A percentile compares a stretch with the other conserved stretches of the same genome.
These are phyloP conservation scores for Apiospora saccharicola DNA, from an alignment of 2,329 filamentous ascomycete species.

Conservation along the genomic window DNA sequence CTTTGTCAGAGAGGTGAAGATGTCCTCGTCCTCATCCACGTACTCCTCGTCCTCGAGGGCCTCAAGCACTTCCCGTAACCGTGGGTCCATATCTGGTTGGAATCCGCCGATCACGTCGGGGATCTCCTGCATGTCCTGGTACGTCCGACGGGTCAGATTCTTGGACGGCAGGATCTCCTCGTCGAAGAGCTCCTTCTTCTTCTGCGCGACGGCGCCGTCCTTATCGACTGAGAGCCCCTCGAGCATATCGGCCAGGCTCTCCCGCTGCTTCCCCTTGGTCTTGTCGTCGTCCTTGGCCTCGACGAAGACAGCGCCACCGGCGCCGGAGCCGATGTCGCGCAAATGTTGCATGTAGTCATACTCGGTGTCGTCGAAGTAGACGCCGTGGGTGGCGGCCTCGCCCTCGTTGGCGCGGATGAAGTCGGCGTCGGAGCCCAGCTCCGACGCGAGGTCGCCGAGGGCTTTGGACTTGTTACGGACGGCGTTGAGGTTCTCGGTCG, in stretches of 20 bases:
- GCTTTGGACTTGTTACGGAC: constrained; percentile 61
- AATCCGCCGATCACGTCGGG: constrained; percentile 93
- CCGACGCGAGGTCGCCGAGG: constrained; percentile 76
- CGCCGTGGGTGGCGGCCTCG: constrained; percentile 90
- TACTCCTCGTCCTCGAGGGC: constrained; percentile 95
- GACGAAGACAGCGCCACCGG: constrained; percentile 83
- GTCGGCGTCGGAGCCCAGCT: constrained; percentile 73
- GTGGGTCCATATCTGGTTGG: constrained; percentile 96
- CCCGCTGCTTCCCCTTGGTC: constrained; percentile 77
- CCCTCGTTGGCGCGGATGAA: constrained; percentile 87
- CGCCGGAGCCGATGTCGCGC: constrained; percentile 78
- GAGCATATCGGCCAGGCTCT: constrained; percentile 83
- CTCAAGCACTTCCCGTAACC: constrained; percentile 88
- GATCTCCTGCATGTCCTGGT: constrained; percentile 91
- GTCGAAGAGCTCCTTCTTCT: constrained; percentile 68
- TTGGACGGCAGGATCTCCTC: constrained; percentile 81
- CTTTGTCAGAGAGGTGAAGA: constrained; percentile 75
- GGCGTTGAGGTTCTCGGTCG: constrained; percentile 58
- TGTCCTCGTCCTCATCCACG: constrained; percentile 84
- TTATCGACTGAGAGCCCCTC: constrained; percentile 62
- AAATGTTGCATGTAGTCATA: constrained; percentile 99
- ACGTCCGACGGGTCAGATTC: constrained; percentile 78
- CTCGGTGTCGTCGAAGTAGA: constrained; percentile 93
- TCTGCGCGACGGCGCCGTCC: constrained; percentile 46
- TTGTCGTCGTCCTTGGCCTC: constrained; percentile 71